Conservation (phyloP, 129 eudicot species). For the Centella asiatica region DNA sequence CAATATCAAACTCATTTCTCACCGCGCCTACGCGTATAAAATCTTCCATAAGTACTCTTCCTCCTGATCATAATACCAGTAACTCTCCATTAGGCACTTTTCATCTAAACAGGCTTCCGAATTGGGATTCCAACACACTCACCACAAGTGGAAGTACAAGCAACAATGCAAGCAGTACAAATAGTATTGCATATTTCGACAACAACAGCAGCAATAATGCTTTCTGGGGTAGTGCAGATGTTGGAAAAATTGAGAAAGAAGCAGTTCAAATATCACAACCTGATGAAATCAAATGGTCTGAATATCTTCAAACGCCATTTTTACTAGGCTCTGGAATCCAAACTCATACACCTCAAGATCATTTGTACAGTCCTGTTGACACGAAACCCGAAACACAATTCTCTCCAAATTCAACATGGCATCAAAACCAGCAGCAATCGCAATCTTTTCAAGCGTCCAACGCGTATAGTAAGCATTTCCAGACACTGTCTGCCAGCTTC, state of each 20-base stretch:
- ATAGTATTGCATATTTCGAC: constrained; percentile 12
- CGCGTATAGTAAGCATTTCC: constrained; percentile 53
- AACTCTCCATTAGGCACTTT: constrained; percentile 8
- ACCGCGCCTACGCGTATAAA: not conserved
- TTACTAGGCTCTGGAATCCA: constrained; percentile 29
- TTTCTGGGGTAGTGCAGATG: constrained; percentile 44
- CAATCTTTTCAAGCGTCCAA: constrained; percentile 27
- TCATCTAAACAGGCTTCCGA: constrained; percentile 18
- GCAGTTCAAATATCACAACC: constrained; percentile 19
- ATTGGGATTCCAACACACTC: constrained; percentile 34
- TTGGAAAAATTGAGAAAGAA: constrained; percentile 32
- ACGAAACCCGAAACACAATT: constrained; percentile 33
- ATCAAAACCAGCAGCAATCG: constrained; percentile 10
- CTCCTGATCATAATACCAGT: constrained; percentile 12
- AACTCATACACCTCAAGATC: constrained; percentile 17
- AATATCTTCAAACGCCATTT: constrained; percentile 53
- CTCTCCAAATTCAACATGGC: constrained; percentile 9
- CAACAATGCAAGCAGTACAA: constrained; percentile 15
- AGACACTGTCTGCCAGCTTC: constrained; percentile 54
- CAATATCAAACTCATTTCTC: not conserved
- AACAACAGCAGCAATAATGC: constrained; percentile 22
- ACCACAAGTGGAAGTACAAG: constrained; percentile 25
- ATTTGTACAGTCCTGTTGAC: constrained; percentile 16
- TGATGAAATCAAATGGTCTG: constrained; percentile 65
- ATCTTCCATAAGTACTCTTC: not conserved